Evolutionary conservation across 2,329 filamentous ascomycete genomes (phyloP).

Genomic region (Neofusicoccum cordaticola): DNA sequence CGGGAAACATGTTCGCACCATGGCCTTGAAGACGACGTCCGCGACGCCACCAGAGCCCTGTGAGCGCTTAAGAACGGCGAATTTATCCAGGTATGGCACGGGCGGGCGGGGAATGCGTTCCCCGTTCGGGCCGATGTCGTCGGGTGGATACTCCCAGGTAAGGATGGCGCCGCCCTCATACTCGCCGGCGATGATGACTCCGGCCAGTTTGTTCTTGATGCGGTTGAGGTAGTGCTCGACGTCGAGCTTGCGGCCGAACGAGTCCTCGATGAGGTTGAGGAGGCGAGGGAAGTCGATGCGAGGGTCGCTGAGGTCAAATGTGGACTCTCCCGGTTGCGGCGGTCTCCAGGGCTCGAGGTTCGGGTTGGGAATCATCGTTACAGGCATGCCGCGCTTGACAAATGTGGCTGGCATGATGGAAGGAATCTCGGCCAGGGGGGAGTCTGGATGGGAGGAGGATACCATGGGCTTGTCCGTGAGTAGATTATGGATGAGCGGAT

Average conservation of each 20-base stretch:
- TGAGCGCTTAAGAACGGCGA: constrained; percentile 82
- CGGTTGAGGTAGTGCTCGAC: constrained; percentile 77
- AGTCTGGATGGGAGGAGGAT: constrained; percentile 81
- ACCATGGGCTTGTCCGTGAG: constrained; percentile 91
- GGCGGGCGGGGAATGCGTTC: constrained; percentile 54
- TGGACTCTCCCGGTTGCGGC: constrained; percentile 56
- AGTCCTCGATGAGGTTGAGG: constrained; percentile 87
- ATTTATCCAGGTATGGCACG: constrained; percentile 95
- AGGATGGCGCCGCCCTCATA: constrained; percentile 95
- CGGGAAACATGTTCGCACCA: constrained; percentile 87
- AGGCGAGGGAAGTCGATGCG: constrained; percentile 80
- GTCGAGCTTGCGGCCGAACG: constrained; percentile 81
- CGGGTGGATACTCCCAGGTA: constrained; percentile 78
- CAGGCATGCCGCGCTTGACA: constrained; percentile 84
- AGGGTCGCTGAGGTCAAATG: constrained; percentile 72
- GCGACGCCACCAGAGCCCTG: constrained; percentile 92
- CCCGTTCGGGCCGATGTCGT: constrained; percentile 37
- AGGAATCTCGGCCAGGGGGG: constrained; percentile 25
- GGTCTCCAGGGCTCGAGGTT: constrained; percentile 65
- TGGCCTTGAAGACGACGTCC: constrained; percentile 93
- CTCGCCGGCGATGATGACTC: constrained; percentile 89
- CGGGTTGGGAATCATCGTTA: constrained; percentile 78
- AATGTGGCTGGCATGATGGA: constrained; percentile 66
- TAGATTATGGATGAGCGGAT: constrained; percentile 91
- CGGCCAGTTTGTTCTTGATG: constrained; percentile 78